Evolutionary conservation across 2,329 filamentous ascomycete genomes (phyloP).

Genomic region (Cytospora chrysosperma): DNA sequence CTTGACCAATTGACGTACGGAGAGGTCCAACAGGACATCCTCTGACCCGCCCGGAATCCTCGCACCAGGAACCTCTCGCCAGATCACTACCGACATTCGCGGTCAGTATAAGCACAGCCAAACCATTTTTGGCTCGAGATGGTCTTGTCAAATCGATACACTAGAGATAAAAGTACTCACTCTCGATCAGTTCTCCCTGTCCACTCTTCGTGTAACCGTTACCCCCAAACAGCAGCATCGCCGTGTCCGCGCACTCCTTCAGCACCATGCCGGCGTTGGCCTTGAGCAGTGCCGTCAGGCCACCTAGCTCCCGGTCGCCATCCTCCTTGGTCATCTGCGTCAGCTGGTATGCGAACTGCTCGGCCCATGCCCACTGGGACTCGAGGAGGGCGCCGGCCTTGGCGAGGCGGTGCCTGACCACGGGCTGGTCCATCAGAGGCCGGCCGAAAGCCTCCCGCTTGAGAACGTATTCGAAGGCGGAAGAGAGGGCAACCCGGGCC

Average conservation of each 20-base stretch:
- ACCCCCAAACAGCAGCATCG: slow-evolving; percentile 70
- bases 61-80: slow-evolving; percentile 61
- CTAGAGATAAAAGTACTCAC: slow-evolving; percentile 43
- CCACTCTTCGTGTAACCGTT: slow-evolving; percentile 70
- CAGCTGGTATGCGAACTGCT: slow-evolving; percentile 69
- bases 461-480: slow-evolving; percentile 40
- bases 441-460: slow-evolving; percentile 40
- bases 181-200: slow-evolving; percentile 69
- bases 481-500: slow-evolving; percentile 42
- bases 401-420: slow-evolving; percentile 70
- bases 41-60: slow-evolving; percentile 68
- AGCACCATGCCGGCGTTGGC: slow-evolving; percentile 70
- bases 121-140: too few species aligned
- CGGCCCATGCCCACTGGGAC: slow-evolving; percentile 69
- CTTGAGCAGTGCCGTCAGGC: slow-evolving; percentile 70
- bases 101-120: neutral
- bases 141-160: neutral
- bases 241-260: slow-evolving; percentile 68
- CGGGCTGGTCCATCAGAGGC: slow-evolving; percentile 69
- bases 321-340: slow-evolving; percentile 58
- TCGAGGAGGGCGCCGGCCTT: slow-evolving; percentile 69
- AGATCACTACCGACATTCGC: slow-evolving; percentile 47
- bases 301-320: slow-evolving; percentile 66
- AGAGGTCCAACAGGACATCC: slow-evolving; percentile 70
- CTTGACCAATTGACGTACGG: slow-evolving; percentile 69